Base-by-base conservation (phyloP, 1,284 basidiomycete species). In the Ceratobasidium sp. region DNA sequence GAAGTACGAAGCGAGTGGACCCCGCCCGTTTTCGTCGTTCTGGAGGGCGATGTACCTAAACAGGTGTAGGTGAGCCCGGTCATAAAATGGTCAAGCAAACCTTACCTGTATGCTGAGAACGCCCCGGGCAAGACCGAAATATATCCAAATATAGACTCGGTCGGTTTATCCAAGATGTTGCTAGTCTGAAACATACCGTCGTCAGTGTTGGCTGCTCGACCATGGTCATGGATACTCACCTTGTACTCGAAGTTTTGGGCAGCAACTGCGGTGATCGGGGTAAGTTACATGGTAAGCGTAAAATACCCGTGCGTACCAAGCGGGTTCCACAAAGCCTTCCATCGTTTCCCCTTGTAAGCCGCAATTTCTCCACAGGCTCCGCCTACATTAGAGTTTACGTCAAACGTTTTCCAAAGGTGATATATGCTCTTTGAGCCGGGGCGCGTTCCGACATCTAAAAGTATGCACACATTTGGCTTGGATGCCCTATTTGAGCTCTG, bases 361-460 rank as follows among this genome's bases (percentile, higher is more conserved):
- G 94, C 90, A 77, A 98, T 97, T 80, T 98, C 96, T 44, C 96
- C 96, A 80, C 95, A 98, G 2, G 95, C 95, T 8, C 96, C 96
- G 4, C 88, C 96, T 18, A 97, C 92, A 76, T 92, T 95, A 7
- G 93, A 95, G 80, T 95, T 95, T 48, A 94, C 82, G 78, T 98
- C 95, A 78, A 98, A 97, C 0, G 92, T 86, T 81, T 98, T 98
- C 96, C 96, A 98, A 3, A 98, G 85, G 75, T 92, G 87, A 79
- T 98, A 98, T 44, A 97, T 86, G 62, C 91, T 92, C 75, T 91
- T 95, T 66, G 87, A 87, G 1, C 86, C 88, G 0, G 96, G 96
- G 30, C 89, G 86, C 4, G 96, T 98, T 0, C 96, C 96, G 2
- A 98, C 97, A 76, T 99, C 96, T 60, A 99, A 80, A 48, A 97